A percentile compares a stretch with the other conserved stretches of the same genome.
phyloP scores from a whole-genome alignment of 2,329 filamentous ascomycete species.

The Aureobasidium namibiae region DNA sequence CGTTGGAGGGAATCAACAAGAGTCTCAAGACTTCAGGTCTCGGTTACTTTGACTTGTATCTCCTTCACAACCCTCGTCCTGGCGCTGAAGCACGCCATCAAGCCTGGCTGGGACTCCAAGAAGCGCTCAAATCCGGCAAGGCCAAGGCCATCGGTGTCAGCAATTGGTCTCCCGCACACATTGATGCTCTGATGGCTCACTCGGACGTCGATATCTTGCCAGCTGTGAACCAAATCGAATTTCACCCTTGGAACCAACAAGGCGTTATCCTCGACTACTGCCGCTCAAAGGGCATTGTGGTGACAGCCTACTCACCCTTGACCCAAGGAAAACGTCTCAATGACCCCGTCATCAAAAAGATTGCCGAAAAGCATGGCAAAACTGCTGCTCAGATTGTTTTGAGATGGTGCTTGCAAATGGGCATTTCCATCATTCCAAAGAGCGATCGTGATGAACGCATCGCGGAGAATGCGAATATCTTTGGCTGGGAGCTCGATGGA shows the following conservation, averaged over 20 bases:
- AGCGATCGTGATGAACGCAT: conserved; percentile 30
- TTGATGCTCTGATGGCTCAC: conserved; percentile 56
- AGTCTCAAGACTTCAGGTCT: conserved; percentile 7
- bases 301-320: conserved; percentile 54
- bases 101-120: conserved; percentile 57
- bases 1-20: conserved; percentile 3
- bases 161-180: conserved; percentile 57
- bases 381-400: conserved; percentile 66
- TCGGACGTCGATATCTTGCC: conserved; percentile 53
- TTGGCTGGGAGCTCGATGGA: conserved; percentile 27
- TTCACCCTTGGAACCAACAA: conserved; percentile 62
- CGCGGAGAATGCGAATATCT: conserved; percentile 29
- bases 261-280: conserved; percentile 46
- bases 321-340: conserved; percentile 59
- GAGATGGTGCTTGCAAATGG: conserved; percentile 72
- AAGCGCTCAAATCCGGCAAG: conserved; percentile 46
- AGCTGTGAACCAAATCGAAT: conserved; percentile 60
- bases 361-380: conserved; percentile 63
- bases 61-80: conserved; percentile 54
- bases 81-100: conserved; percentile 46
- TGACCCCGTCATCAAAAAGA: conserved; percentile 52
- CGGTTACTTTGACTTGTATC: conserved; percentile 56
- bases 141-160: conserved; percentile 59
- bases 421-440: conserved; percentile 43
- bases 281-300: conserved; percentile 45